Evolutionary conservation across 2,329 filamentous ascomycete species (phyloP), one percentile per base, ranked within the genome.

Genomic region (Xylariaceae sp.): DNA sequence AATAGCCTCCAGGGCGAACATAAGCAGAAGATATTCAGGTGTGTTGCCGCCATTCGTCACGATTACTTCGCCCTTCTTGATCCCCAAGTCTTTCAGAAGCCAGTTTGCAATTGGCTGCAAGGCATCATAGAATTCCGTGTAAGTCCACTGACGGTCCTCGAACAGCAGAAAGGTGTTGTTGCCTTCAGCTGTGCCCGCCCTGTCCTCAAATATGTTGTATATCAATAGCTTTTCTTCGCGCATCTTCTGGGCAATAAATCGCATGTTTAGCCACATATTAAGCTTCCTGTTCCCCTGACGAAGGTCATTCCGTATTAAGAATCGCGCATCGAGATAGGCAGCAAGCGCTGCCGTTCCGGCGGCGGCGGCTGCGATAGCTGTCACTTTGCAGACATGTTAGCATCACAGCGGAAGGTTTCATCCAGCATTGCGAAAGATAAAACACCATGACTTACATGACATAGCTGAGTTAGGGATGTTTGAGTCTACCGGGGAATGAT

Each of bases 1-100:
- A 47, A 90, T 81, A 2, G 81, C 80, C 76, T 83, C 81, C 3
- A 86, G 71, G 0, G 81, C 87, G n/a, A 89, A 63, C 80, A 85
- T 85, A 7, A 81, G 77, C 53, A 88, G 80, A 4, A 89, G 60
- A 56, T 87, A 88, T 52, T 89, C 85, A 2, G 84, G 78, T 4
- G 81, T 81, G 65, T 90, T 91, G 61, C 77, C 79, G 62, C 89
- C 80, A 65, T 86, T 86, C 37, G 89, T 74, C 1, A 79, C 83
- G 1, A 89, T 84, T 6, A 88, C 73, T 32, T 88, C 79, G 3
- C 80, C 78, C 0, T 80, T 78, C 62, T 79, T 72, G 24, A 89
- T 77, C 1, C 83, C 84, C 40, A 70, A 53, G 20, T 83, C 75
- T 2, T 79, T 74, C 6, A 84, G 73, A 55, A 86, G 84, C 73